A percentile compares a stretch with the other conserved stretches of the same genome.
Conservation (phyloP, 2,329 filamentous ascomycete species). For the Penicillium sclerotiorum region DNA sequence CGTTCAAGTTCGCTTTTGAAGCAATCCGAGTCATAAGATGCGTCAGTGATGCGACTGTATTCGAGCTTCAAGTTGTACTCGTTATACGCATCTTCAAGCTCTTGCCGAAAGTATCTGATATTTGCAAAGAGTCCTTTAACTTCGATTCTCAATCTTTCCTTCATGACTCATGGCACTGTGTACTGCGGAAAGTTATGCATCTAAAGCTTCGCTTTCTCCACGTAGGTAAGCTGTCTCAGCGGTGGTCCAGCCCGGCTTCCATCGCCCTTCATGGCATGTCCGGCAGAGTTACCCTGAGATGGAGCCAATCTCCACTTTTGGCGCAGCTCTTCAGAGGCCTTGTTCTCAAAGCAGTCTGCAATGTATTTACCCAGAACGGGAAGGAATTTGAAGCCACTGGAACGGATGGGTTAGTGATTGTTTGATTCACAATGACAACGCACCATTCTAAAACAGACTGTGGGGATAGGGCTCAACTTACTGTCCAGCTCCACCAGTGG, state of each 20-base stretch:
- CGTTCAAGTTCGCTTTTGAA: too few species aligned
- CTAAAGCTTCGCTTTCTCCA: constrained; percentile 29
- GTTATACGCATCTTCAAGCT: too few species aligned
- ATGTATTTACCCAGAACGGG: constrained; percentile 66
- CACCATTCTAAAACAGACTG: not conserved
- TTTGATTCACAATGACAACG: not conserved
- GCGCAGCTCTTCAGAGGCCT: constrained; percentile 54
- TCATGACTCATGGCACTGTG: too few species aligned
- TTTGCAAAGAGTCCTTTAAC: too few species aligned
- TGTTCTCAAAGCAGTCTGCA: constrained; percentile 56
- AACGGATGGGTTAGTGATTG: not conserved
- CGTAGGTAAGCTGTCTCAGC: constrained; percentile 22
- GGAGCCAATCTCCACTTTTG: constrained; percentile 57
- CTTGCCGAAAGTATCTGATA: too few species aligned
- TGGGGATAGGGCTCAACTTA: constrained; percentile 12
- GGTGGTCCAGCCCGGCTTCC: constrained; percentile 34
- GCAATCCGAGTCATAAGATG: too few species aligned
- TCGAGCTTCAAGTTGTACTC: too few species aligned
- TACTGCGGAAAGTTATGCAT: not conserved
- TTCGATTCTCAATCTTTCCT: too few species aligned
- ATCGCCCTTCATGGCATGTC: constrained; percentile 24
- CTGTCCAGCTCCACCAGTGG: constrained; percentile 29
- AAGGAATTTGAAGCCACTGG: constrained; percentile 61
- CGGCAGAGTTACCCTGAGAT: constrained; percentile 3
- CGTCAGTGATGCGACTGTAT: too few species aligned